Evolutionary conservation across 2,329 filamentous ascomycete species (phyloP).

Genomic region (Aspergillus versicolor): DNA sequence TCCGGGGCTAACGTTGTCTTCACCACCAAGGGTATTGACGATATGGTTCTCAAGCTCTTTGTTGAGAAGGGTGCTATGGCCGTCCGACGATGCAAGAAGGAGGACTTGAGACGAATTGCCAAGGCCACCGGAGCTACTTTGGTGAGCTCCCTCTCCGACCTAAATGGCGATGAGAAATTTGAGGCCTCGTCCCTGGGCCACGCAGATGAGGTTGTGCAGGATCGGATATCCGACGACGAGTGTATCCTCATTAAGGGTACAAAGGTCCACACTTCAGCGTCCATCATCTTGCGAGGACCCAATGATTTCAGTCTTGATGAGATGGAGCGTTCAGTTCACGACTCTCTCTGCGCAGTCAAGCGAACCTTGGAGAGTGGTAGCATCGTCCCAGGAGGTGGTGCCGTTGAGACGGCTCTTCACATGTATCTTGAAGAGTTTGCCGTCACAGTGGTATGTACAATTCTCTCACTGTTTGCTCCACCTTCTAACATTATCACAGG

Average conservation of each 20-base stretch:
- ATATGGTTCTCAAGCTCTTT: conserved; percentile 90
- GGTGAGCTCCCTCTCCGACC: conserved; percentile 87
- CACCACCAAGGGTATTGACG: conserved; percentile 98
- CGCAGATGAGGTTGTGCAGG: conserved; percentile 95
- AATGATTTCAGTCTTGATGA: conserved; percentile 98
- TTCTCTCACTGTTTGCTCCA: background rate
- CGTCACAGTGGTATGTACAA: conserved; percentile 75
- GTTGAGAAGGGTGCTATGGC: conserved; percentile 95
- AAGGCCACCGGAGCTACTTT: conserved; percentile 93
- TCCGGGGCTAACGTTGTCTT: conserved; percentile 93
- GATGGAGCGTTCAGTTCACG: conserved; percentile 98
- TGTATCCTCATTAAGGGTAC: conserved; percentile 96
- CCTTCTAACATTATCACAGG: conserved; percentile 38
- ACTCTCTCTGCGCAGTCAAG: conserved; percentile 95
- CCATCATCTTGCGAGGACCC: conserved; percentile 89
- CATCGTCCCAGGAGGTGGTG: conserved; percentile 93
- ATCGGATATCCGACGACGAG: conserved; percentile 97
- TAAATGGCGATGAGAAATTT: conserved; percentile 97
- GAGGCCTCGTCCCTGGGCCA: conserved; percentile 84
- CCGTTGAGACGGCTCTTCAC: conserved; percentile 97
- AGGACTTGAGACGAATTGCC: conserved; percentile 92
- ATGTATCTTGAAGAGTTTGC: conserved; percentile 99
- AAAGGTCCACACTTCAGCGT: conserved; percentile 89
- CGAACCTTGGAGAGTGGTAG: conserved; percentile 93
- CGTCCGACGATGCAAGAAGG: conserved; percentile 96